Percentiles rank a stretch among this genome's conserved stretches.
phyloP scores from a whole-genome alignment of 2,329 filamentous ascomycete genomes.

The Lachnellula occidentalis region DNA sequence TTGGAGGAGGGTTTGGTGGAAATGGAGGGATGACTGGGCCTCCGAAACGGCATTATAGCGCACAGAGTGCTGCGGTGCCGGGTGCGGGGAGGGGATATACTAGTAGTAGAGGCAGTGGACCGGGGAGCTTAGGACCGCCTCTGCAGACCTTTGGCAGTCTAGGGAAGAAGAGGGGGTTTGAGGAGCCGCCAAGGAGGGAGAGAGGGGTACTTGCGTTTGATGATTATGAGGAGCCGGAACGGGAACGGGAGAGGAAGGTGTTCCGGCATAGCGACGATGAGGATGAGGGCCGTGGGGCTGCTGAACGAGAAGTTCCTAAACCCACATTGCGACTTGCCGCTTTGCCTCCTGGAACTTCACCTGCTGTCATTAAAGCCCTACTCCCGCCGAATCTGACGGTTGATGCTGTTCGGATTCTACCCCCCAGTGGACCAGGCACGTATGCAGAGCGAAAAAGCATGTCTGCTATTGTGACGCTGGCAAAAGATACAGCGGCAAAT shows the following conservation, averaged over 20 bases:
- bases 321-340: slow-evolving; percentile 58
- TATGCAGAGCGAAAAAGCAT: slow-evolving; percentile 63
- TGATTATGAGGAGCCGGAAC: slow-evolving; percentile 26
- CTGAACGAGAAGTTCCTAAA: slow-evolving; percentile 47
- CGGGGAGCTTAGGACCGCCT: slow-evolving; percentile 54
- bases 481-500: slow-evolving; percentile 72
- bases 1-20: slow-evolving; percentile 14
- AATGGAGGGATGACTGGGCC: slow-evolving; percentile 26
- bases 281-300: slow-evolving; percentile 32
- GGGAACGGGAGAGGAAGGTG: slow-evolving; percentile 16
- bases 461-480: slow-evolving; percentile 74
- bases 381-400: slow-evolving; percentile 57
- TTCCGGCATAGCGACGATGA: slow-evolving; percentile 35
- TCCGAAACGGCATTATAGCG: slow-evolving; percentile 59
- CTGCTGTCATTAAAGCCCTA: slow-evolving; percentile 53
- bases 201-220: slow-evolving; percentile 29
- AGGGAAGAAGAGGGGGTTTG: slow-evolving; percentile 49
- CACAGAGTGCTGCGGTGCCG: slow-evolving; percentile 12
- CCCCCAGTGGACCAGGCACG: slow-evolving; percentile 43
- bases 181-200: slow-evolving; percentile 34
- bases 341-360: slow-evolving; percentile 55
- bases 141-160: slow-evolving; percentile 44
- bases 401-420: slow-evolving; percentile 68
- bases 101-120: slow-evolving; percentile 42
- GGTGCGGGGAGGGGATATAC: slow-evolving; percentile 20